Conservation (phyloP, 2,329 filamentous ascomycete species). For the Hortaea sp. region DNA sequence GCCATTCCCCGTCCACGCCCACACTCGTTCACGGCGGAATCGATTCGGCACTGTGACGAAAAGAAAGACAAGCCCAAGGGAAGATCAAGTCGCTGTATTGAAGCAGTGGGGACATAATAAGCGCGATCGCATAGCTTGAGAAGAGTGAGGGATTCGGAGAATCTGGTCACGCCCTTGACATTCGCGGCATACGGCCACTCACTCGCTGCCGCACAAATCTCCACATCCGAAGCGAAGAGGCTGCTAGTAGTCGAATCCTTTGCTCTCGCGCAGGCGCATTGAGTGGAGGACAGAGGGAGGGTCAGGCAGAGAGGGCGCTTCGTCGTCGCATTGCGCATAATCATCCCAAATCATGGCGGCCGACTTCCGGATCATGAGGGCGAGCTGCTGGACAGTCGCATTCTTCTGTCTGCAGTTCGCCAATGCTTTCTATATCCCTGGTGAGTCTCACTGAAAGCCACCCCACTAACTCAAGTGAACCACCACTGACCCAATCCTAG, state of each 20-base stretch:
- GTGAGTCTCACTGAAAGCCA: constrained; percentile 35
- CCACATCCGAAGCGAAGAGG: neutral
- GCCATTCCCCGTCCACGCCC: too few species aligned
- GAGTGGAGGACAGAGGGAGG: neutral
- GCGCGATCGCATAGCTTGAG: too few species aligned
- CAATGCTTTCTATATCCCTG: constrained; percentile 76
- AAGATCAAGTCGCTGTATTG: too few species aligned
- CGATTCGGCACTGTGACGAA: too few species aligned
- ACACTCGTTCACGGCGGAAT: too few species aligned
- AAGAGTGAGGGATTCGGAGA: too few species aligned
- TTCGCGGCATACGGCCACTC: neutral
- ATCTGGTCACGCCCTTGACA: too few species aligned
- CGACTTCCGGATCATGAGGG: constrained; percentile 29
- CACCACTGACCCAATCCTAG: constrained; percentile 32
- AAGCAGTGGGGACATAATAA: too few species aligned
- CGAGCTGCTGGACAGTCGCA: constrained; percentile 39
- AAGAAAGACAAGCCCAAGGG: too few species aligned
- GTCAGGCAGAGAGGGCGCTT: neutral
- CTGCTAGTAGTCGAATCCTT: neutral
- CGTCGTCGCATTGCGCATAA: neutral
- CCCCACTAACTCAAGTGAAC: too few species aligned
- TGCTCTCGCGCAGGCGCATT: neutral
- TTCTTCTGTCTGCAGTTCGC: constrained; percentile 39
- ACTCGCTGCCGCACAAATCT: neutral
- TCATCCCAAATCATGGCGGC: constrained; percentile 22